These are phyloP conservation scores for Phlyctochytrium arcticum DNA, from an alignment of 192 early-diverging fungal genomes.

Conservation along the genomic window DNA sequence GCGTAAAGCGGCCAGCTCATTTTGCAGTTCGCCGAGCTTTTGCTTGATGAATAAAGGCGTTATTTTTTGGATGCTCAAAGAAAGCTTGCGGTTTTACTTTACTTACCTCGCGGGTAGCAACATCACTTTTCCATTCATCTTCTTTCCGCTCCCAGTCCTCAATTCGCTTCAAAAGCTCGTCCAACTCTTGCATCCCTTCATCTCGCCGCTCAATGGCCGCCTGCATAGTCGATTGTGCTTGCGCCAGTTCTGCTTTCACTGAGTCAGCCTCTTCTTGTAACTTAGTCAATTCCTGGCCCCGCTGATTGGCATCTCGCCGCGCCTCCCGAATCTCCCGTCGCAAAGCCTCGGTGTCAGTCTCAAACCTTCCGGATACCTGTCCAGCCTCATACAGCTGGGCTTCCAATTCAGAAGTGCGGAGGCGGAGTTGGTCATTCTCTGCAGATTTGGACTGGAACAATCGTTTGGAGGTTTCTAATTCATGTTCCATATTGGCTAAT, in stretches of 20 bases:
- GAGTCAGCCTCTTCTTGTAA: slow-evolving; percentile 52
- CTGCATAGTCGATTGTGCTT: slow-evolving; percentile 51
- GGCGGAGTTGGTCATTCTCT: slow-evolving; percentile 46
- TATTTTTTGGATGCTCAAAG: too few species aligned
- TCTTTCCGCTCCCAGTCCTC: slow-evolving; percentile 24
- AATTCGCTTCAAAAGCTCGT: slow-evolving; percentile 36
- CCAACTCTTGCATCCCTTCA: slow-evolving; percentile 40
- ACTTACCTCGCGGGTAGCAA: slow-evolving; percentile 13
- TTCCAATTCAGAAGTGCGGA: slow-evolving; percentile 49
- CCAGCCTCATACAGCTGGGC: slow-evolving; percentile 37
- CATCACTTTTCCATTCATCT: slow-evolving; percentile 38
- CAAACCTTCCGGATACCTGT: slow-evolving; percentile 18
- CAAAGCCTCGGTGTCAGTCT: slow-evolving; percentile 31
- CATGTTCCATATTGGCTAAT: slow-evolving; percentile 43
- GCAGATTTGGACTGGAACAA: slow-evolving; percentile 49
- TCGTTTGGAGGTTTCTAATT: slow-evolving; percentile 45
- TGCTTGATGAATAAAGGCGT: background rate
- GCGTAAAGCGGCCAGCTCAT: background rate
- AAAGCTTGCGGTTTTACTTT: too few species aligned
- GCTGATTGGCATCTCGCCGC: slow-evolving; percentile 12
- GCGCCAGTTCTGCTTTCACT: slow-evolving; percentile 37
- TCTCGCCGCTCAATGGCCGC: slow-evolving; percentile 39
- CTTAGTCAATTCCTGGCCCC: slow-evolving; percentile 41
- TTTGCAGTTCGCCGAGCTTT: slow-evolving; percentile 45
- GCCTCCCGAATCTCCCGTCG: slow-evolving; percentile 33